Evolutionary conservation across 495 filamentous ascomycete genomes (phyloP).

Genomic region (Neurospora hispaniola): DNA sequence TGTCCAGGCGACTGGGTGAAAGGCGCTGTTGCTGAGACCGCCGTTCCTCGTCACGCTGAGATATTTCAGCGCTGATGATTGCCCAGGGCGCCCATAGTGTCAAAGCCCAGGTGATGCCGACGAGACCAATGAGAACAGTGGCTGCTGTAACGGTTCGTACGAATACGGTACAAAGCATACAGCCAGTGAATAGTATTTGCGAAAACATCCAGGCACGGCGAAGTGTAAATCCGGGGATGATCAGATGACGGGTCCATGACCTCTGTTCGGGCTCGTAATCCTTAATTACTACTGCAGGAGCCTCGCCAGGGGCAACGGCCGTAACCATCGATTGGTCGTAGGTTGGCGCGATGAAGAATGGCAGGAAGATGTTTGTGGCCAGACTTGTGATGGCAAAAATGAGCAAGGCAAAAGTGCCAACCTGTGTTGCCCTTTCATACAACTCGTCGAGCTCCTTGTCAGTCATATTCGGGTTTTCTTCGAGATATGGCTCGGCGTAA

Average conservation of each 20-base stretch:
- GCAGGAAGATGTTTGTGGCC: constrained; percentile 65
- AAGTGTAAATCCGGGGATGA: constrained; percentile 72
- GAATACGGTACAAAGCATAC: constrained; percentile 74
- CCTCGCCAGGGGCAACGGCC: constrained; percentile 12
- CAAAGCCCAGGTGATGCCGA: constrained; percentile 82
- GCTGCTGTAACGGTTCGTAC: constrained; percentile 54
- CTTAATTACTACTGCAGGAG: constrained; percentile 10
- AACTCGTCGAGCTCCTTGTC: constrained; percentile 59
- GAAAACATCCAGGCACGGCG: constrained; percentile 76
- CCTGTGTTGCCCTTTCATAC: constrained; percentile 72
- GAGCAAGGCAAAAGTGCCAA: constrained; percentile 77
- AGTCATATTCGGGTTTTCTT: constrained; percentile 63
- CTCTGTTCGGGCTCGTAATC: constrained; percentile 24
- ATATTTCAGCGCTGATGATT: constrained; percentile 79
- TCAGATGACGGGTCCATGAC: constrained; percentile 43
- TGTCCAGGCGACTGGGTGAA: constrained; percentile 13
- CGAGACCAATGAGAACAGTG: constrained; percentile 61
- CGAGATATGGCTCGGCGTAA: constrained; percentile 71
- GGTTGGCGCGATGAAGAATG: constrained; percentile 69
- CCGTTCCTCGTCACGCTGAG: constrained; percentile 59
- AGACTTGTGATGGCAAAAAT: constrained; percentile 78
- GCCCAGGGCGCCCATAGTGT: constrained; percentile 90
- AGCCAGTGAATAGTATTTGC: constrained; percentile 64
- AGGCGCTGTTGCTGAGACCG: constrained; percentile 34
- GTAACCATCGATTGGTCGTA: constrained; percentile 39